These are phyloP conservation scores for Dioscorea zingiberensis DNA, from an alignment of 106 monocot species.

Conservation along the genomic window DNA sequence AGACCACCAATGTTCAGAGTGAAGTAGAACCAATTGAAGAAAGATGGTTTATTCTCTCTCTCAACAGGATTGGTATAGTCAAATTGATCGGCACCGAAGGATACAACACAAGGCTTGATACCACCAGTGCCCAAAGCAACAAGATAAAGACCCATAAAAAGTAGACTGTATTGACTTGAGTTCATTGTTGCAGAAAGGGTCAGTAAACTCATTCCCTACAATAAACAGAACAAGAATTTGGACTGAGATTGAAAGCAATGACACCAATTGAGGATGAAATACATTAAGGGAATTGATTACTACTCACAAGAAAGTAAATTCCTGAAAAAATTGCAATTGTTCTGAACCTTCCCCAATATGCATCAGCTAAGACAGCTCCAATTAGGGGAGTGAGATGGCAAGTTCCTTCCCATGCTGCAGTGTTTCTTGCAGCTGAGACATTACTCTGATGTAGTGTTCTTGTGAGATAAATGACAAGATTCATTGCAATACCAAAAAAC, in stretches of 20 bases:
- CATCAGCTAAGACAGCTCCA: constrained; percentile 89
- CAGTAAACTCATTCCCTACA: too few relatives aligned
- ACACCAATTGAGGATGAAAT: too few relatives aligned
- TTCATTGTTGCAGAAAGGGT: constrained; percentile 54
- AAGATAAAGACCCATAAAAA: constrained; percentile 80
- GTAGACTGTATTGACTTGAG: constrained; percentile 42
- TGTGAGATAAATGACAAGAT: constrained; percentile 81
- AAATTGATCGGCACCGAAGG: constrained; percentile 95
- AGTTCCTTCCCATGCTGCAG: constrained; percentile 88
- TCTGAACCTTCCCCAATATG: constrained; percentile 91
- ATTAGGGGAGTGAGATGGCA: constrained; percentile 80
- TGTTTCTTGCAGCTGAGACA: constrained; percentile 73
- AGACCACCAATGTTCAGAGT: constrained; percentile 88
- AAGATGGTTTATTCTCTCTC: constrained; percentile 74
- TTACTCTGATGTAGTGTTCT: constrained; percentile 73
- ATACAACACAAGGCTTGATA: constrained; percentile 93
- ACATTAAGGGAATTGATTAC: too few relatives aligned
- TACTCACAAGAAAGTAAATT: constrained; percentile 75
- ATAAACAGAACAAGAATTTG: constrained; percentile 43
- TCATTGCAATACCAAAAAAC: constrained; percentile 80
- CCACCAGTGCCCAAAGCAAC: constrained; percentile 90
- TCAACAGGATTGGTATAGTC: constrained; percentile 75
- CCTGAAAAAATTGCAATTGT: constrained; percentile 83
- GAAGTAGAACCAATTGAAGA: constrained; percentile 97
- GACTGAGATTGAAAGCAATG: constrained; percentile 2